These are phyloP conservation scores for Apocynum venetum DNA, from an alignment of 257 asterid genomes.

Conservation along the genomic window DNA sequence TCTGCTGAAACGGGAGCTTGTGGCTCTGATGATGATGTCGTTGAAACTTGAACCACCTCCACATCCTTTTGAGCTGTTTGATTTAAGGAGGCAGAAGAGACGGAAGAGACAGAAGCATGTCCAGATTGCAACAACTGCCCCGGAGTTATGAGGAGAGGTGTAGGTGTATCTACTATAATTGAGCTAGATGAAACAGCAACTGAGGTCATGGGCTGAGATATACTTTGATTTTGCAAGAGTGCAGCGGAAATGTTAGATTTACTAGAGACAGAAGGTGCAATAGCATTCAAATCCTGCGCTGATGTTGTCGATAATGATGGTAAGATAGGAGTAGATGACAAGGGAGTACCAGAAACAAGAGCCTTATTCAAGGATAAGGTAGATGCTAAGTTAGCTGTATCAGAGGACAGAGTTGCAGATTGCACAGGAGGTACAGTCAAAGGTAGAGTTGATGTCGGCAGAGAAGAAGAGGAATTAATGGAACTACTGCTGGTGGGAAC, in stretches of 20 bases:
- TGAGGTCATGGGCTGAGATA: conserved; percentile 40
- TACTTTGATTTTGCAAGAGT: conserved; percentile 35
- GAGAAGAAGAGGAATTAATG: conserved; percentile 40
- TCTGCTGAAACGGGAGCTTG: conserved; percentile 46
- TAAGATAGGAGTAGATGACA: conserved; percentile 35
- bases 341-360: conserved; percentile 38
- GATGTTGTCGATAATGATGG: conserved; percentile 40
- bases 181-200: conserved; percentile 43
- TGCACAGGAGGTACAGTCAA: conserved; percentile 48
- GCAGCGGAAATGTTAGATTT: conserved; percentile 40
- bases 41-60: conserved; percentile 74
- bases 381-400: conserved; percentile 31
- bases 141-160: conserved; percentile 74
- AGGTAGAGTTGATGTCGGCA: conserved; percentile 50
- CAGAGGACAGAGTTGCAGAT: conserved; percentile 44
- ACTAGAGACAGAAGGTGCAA: conserved; percentile 37
- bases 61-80: conserved; percentile 80
- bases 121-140: conserved; percentile 78
- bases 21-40: conserved; percentile 44
- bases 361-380: conserved; percentile 45
- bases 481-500: conserved; percentile 42
- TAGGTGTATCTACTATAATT: conserved; percentile 41
- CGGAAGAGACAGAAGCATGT: conserved; percentile 45
- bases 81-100: conserved; percentile 22
- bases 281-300: conserved; percentile 36